Evolutionary conservation across 306 rosid species (phyloP).

Genomic region (Macrotyloma uniflorum): DNA sequence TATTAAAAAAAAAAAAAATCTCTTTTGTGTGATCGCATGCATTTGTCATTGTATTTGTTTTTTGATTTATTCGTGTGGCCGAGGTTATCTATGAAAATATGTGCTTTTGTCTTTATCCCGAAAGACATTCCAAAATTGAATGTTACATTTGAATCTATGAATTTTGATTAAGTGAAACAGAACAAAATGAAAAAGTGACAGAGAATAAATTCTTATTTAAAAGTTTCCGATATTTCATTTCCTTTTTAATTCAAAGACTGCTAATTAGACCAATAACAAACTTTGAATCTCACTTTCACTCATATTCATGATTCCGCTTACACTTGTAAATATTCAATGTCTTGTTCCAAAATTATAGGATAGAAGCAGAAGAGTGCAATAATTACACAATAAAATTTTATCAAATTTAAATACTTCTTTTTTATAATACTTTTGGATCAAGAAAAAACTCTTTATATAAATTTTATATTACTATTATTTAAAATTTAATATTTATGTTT

Average conservation of each 20-base stretch:
- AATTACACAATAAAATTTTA: neutral
- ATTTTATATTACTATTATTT: no score
- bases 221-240: constrained; percentile 7
- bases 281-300: constrained; percentile 25
- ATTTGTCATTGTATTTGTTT: neutral
- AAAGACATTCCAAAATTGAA: constrained; percentile 22
- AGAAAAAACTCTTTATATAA: no score
- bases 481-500: no score
- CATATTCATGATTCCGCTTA: neutral
- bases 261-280: constrained; percentile 1
- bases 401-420: neutral
- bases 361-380: no score
- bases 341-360: neutral
- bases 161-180: neutral
- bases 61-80: neutral
- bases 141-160: constrained; percentile 15
- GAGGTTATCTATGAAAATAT: neutral
- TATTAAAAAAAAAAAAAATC: neutral
- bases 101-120: neutral
- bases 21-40: neutral
- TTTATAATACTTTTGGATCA: no score
- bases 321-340: neutral
- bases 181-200: constrained; percentile 5
- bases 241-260: constrained; percentile 7
- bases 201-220: constrained; percentile 2